Conservation (phyloP, 352 stramenopile species). For the Phytophthora macrochlamydospora region DNA sequence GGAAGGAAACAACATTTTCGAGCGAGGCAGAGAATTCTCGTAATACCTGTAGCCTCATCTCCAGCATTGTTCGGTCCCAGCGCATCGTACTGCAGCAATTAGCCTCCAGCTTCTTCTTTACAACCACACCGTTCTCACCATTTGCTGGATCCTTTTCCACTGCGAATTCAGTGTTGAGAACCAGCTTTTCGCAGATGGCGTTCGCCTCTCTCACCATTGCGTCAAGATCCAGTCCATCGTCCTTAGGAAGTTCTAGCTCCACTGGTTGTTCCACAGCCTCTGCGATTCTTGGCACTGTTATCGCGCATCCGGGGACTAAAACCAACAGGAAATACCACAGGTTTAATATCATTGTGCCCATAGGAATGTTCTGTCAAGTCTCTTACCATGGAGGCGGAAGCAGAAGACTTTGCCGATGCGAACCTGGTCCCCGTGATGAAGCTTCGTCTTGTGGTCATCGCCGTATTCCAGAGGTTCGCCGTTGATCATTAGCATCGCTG, state of each 20-base stretch:
- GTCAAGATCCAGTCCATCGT: slow-evolving; percentile 27
- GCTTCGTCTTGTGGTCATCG: slow-evolving; percentile 11
- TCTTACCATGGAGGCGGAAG: slow-evolving; percentile 56
- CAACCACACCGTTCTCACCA: slow-evolving; percentile 28
- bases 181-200: slow-evolving; percentile 56
- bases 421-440: slow-evolving; percentile 59
- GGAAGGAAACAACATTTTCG: slow-evolving; percentile 33
- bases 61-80: slow-evolving; percentile 49
- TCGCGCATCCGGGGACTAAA: slow-evolving; percentile 27
- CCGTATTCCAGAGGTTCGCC: slow-evolving; percentile 23
- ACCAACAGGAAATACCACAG: not conserved
- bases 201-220: slow-evolving; percentile 63
- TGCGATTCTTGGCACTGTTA: slow-evolving; percentile 24
- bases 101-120: slow-evolving; percentile 53
- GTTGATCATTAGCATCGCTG: slow-evolving; percentile 49
- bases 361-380: not conserved
- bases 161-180: slow-evolving; percentile 54
- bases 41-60: slow-evolving; percentile 53
- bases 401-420: slow-evolving; percentile 42
- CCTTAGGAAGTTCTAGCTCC: slow-evolving; percentile 25
- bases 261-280: slow-evolving; percentile 31
- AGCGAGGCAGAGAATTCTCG: slow-evolving; percentile 53
- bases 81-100: slow-evolving; percentile 48
- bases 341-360: not conserved
- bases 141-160: slow-evolving; percentile 12